Evolutionary conservation across 768 basidiomycete species (phyloP), one percentile per base, ranked within the genome.

Genomic region (Mycena floridula): DNA sequence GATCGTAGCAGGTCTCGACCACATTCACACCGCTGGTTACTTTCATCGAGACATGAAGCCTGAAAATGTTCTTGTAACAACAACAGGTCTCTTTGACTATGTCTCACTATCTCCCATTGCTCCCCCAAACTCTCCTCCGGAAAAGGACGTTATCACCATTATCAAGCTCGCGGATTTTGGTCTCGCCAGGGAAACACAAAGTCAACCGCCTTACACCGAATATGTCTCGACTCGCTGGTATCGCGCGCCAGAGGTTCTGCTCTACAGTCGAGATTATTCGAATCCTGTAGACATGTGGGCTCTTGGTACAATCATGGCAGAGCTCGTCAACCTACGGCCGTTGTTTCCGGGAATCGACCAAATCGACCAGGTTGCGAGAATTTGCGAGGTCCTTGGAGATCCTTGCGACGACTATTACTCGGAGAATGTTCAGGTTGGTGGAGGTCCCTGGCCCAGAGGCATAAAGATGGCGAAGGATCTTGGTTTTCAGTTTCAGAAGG

Each of bases 31-130:
- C 12, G 73, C 83, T 24, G 96, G 95, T 26, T 99, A 95, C 66
- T 99, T 99, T 66, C 96, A 99, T 66, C 89, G 96, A 40, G 96
- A 99, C 63, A 96, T 99, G 92, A 99, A 99, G 66, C 96, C 96
- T 27, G 96, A 99, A 64, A 99, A 99, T 57, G 85, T 98, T 7
- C 81, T 99, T 42, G 96, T 99, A 55, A 98, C 96, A 15, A 98
- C 96, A 2, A 96, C 92, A 12, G 96, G 96, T 16, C 76, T 95
- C 42, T 85, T 87, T 53, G 90, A 96, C 65, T 99, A 99, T 59
- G 81, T 79, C 22, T 77, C 89, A 8, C 75, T 90, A 24, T 82
- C 81, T n/a, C 82, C 89, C 9, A 57, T 76, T 41, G 78, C 82
- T 15, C 70, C 74, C 44, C 78, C 74, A 7, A 75, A 79, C 47